A percentile compares a stretch with the other conserved stretches of the same genome.
These are phyloP conservation scores for Chrysosporium keratinophilum DNA, from an alignment of 2,329 filamentous ascomycete species.

Conservation along the genomic window DNA sequence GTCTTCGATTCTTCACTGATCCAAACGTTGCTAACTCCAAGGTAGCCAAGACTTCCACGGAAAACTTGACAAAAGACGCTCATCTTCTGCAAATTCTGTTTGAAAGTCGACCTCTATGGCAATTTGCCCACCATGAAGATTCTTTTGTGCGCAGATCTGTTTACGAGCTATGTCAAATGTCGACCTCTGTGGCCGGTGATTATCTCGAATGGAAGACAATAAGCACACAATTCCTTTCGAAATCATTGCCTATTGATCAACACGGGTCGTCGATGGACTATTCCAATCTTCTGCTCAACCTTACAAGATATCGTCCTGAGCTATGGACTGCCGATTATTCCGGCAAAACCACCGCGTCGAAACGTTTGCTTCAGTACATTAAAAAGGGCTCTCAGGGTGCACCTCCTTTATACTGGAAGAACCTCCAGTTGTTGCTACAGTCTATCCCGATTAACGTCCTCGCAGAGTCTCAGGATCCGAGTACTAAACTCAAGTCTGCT, in stretches of 20 bases:
- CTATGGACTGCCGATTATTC: conserved; percentile 62
- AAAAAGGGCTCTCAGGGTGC: conserved; percentile 78
- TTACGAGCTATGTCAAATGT: conserved; percentile 47
- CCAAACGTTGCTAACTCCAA: conserved; percentile 4
- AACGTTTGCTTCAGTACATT: conserved; percentile 59
- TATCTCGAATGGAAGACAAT: conserved; percentile 54
- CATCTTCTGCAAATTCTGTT: conserved; percentile 58
- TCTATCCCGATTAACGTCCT: conserved; percentile 44
- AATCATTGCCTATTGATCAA: conserved; percentile 64
- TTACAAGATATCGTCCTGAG: conserved; percentile 56
- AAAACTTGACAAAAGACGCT: conserved; percentile 51
- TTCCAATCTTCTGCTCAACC: conserved; percentile 52
- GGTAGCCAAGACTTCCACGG: conserved; percentile 26
- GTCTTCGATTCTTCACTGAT: background rate
- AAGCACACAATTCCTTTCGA: conserved; percentile 60
- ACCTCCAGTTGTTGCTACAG: conserved; percentile 52
- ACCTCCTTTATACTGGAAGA: conserved; percentile 60
- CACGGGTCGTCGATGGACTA: conserved; percentile 63
- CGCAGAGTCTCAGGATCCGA: conserved; percentile 20
- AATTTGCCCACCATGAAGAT: conserved; percentile 47
- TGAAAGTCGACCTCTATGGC: conserved; percentile 51
- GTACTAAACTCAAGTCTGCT: conserved; percentile 39
- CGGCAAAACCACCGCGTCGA: conserved; percentile 47
- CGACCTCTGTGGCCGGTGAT: conserved; percentile 39
- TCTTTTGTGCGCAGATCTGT: conserved; percentile 47